Evolutionary conservation across 176 grass and related monocot species (phyloP).

Genomic region (Puya raimondii): DNA sequence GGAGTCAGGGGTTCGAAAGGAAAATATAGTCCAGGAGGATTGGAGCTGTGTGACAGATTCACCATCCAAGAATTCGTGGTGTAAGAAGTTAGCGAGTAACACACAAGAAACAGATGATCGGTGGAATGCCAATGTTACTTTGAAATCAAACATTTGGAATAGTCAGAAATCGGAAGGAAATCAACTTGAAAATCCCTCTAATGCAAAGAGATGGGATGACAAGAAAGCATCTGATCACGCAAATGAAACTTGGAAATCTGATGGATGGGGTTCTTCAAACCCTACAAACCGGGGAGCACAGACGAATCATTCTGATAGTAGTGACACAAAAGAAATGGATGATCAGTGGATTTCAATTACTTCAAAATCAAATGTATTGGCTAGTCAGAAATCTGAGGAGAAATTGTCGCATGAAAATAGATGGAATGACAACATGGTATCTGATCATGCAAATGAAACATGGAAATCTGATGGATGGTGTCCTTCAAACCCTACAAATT

Average conservation of each 20-base stretch:
- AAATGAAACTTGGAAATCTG: conserved; percentile 48
- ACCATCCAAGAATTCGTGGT: conserved; percentile 14
- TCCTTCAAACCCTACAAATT: conserved; percentile 36
- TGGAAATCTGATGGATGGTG: conserved; percentile 69
- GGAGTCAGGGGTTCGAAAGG: background rate
- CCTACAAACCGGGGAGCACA: conserved; percentile 28
- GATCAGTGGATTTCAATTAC: conserved; percentile 9
- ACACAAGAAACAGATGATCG: conserved; percentile 17
- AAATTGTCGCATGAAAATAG: conserved; percentile 21
- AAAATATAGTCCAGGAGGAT: background rate
- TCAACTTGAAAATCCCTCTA: conserved; percentile 9
- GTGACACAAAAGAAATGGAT: conserved; percentile 14
- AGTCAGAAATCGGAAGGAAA: conserved; percentile 17
- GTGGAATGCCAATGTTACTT: conserved; percentile 7
- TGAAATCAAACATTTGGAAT: conserved; percentile 28
- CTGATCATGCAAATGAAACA: conserved; percentile 31
- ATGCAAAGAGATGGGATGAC: conserved; percentile 27
- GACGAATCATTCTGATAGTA: background rate
- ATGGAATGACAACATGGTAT: conserved; percentile 25
- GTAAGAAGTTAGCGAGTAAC: conserved; percentile 13
- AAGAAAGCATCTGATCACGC: conserved; percentile 22
- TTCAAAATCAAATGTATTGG: conserved; percentile 29
- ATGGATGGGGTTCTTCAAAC: conserved; percentile 53
- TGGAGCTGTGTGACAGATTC: background rate
- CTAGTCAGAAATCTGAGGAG: conserved; percentile 22